A percentile compares a stretch with the other conserved stretches of the same genome.
Evolutionary conservation across 805 yeast species (phyloP).

Genomic region (Zygosaccharomyces rouxii): DNA sequence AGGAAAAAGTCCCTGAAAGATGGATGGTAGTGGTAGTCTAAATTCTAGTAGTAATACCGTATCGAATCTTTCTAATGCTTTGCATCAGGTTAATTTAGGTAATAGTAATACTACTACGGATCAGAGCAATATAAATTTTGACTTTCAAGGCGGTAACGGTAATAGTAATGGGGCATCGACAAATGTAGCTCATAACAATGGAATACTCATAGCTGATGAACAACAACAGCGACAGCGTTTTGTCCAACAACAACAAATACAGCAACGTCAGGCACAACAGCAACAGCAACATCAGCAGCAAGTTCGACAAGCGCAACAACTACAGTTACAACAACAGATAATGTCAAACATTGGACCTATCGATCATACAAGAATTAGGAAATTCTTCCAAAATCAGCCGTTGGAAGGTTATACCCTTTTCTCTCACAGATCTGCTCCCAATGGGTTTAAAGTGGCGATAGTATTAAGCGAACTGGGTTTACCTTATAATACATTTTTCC

Average conservation of each 20-base stretch:
- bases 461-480: constrained; percentile 78
- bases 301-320: constrained; percentile 21
- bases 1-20: neutral
- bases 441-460: constrained; percentile 93
- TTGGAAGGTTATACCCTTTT: constrained; percentile 77
- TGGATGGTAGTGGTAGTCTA: constrained; percentile 12
- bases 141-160: constrained; percentile 12
- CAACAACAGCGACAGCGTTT: constrained; percentile 25
- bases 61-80: constrained; percentile 35
- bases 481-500: constrained; percentile 72
- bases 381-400: constrained; percentile 73
- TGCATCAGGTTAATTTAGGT: constrained; percentile 34
- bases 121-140: constrained; percentile 30
- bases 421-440: constrained; percentile 87
- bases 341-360: constrained; percentile 25
- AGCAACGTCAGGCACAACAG: constrained; percentile 8
- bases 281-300: constrained; percentile 18
- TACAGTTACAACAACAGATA: constrained; percentile 22
- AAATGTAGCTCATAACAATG: constrained; percentile 13
- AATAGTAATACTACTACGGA: constrained; percentile 29
- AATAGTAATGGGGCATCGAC: constrained; percentile 9
- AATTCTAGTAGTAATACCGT: constrained; percentile 17
- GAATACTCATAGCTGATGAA: constrained; percentile 3
- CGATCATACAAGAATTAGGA: constrained; percentile 56
- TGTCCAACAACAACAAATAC: constrained; percentile 8